Conservation (phyloP, 2,329 filamentous ascomycete genomes). For the Cladosporium velox region DNA sequence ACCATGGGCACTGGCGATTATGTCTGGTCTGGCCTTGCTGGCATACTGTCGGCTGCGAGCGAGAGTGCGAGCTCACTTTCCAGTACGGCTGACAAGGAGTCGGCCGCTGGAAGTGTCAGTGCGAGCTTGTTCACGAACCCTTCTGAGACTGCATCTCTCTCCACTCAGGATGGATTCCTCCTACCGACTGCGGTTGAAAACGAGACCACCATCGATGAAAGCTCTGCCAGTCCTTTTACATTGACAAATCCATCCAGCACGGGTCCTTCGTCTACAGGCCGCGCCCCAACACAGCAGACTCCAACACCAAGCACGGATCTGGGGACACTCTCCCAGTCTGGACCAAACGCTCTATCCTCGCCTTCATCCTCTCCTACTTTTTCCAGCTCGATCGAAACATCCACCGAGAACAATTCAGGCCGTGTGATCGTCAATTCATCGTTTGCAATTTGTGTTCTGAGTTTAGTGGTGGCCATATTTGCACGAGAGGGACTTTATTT, state of each 20-base stretch:
- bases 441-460: neutral
- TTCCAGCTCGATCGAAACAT: neutral
- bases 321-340: neutral
- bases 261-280: neutral
- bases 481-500: neutral
- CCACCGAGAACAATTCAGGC: neutral
- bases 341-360: neutral
- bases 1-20: neutral
- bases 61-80: too few relatives aligned
- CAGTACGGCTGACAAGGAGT: too few relatives aligned
- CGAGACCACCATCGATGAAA: neutral
- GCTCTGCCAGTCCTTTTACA: too few relatives aligned
- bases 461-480: neutral
- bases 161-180: neutral
- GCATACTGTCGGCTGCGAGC: neutral
- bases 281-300: neutral
- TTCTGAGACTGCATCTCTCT: too few relatives aligned
- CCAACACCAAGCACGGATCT: neutral
- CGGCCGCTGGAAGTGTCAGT: too few relatives aligned
- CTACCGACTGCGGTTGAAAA: too few relatives aligned
- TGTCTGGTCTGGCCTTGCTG: conserved; percentile 13
- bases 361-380: neutral
- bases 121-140: too few relatives aligned
- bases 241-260: neutral
- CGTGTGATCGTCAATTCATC: neutral